Evolutionary conservation across 2,329 filamentous ascomycete genomes (phyloP), one percentile per base, ranked within the genome.

Genomic region (Phaeoacremonium minimum): DNA sequence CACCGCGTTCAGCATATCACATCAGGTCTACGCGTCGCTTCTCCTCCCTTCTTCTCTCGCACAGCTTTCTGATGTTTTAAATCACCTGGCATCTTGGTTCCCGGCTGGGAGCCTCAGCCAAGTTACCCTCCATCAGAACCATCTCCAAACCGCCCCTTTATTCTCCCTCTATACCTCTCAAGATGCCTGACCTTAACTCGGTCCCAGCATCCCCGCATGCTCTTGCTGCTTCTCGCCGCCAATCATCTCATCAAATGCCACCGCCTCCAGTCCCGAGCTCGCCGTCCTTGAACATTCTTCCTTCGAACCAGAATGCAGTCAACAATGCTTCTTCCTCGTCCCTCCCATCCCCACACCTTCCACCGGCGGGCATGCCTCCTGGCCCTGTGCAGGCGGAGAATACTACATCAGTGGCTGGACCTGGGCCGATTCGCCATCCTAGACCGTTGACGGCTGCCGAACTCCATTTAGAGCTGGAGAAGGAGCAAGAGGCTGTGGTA

Each of bases 401-500:
- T 39, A 59, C 66, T 2, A 69, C 66, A 12, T 69, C 77, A 31
- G 71, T 69, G 18, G 56, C 67, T 19, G 80, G 79, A 0, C 77
- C 79, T 38, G 86, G 85, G 0, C 90, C 91, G 4, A 65, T 94
- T 50, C 79, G 91, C 44, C 90, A 95, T 58, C 90, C 91, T 6
- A 77, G 87, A 22, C 90, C 90, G 4, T 66, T 96, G 57, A 96
- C 91, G 0, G 83, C 88, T 2, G 85, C 88, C 4, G 91, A 97
- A 59, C 72, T 97, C 43, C 89, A 96, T 60, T 72, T 86, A 41
- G 80, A 95, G 64, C 72, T 96, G 17, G 91, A 97, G 63, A 93
- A 94, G 61, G 91, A 97, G 57, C 90, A 97, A 52, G 91, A 97
- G 61, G 87, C 89, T 22, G 84, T 96, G 51, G 90, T 93, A 72